Base-by-base conservation (phyloP, 306 rosid genomes). In the Mimosa pudica region DNA sequence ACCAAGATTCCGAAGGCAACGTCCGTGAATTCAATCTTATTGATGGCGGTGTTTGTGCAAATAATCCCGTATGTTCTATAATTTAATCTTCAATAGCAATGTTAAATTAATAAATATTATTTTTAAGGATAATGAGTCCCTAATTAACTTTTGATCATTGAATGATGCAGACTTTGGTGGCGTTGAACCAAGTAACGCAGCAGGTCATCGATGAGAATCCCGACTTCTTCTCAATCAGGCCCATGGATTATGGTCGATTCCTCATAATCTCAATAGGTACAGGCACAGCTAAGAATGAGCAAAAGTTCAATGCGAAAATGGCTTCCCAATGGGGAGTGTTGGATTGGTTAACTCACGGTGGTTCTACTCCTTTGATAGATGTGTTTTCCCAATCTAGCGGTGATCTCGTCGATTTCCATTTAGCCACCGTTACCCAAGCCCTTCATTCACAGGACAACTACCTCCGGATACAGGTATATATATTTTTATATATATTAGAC, bases 1-100 rank as follows among this genome's bases (percentile, higher is more conserved):
- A 70, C 77, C 46, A 78, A n/a, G 83, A 81, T 6, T 13, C 45
- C 7, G n/a, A 49, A 0, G 89, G 84, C 36, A 73, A 65, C 12
- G 79, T 33, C 18, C 75, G 57, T 7, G 84, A 85, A 71, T 88
- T 85, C 70, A 72, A 88, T 63, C 91, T 85, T 11, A 75, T 80
- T 8, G 91, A 88, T 41, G 91, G 89, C 9, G 91, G 86, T 3
- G 77, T 85, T 24, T 78, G 86, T 33, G 87, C 89, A 6, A 87
- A 87, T 47, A 84, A 87, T 67, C 88, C 86, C 71, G 90, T 84
- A 84, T 4, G 42, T 62, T 6, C 2, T 3, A 38, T 16, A 49
- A 57, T 1, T n/a, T 55, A 7, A 35, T 38, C 16, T 61, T 61
- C 67, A 4, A 38, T 0, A 10, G 30, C 17, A 30, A 30, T 16